Conservation (phyloP, 1,284 basidiomycete species). For the Pholiota adiposa region DNA sequence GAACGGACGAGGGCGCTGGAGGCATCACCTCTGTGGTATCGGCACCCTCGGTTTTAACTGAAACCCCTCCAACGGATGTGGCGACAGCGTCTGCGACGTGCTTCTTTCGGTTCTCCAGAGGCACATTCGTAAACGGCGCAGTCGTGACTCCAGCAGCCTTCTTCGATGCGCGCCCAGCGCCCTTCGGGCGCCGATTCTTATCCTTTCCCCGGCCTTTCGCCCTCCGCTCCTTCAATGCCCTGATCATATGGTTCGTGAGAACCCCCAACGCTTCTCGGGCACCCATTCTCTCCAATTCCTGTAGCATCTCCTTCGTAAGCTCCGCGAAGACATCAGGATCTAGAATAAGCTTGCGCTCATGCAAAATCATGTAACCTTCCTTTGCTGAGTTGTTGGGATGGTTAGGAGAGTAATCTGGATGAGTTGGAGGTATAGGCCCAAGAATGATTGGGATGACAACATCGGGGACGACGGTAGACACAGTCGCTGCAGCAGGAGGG, state of each 20-base stretch:
- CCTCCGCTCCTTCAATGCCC: conserved; percentile 82
- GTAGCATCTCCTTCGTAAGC: conserved; percentile 74
- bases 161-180: conserved; percentile 24
- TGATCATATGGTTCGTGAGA: conserved; percentile 84
- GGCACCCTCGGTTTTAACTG: not conserved
- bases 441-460: conserved; percentile 50
- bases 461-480: conserved; percentile 37
- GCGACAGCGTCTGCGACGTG: conserved; percentile 13
- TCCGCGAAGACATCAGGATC: conserved; percentile 86
- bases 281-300: conserved; percentile 79
- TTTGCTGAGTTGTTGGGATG: conserved; percentile 60
- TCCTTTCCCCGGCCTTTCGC: conserved; percentile 53
- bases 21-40: conserved; percentile 13
- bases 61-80: conserved; percentile 4
- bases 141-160: conserved; percentile 18
- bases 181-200: conserved; percentile 35
- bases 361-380: conserved; percentile 74
- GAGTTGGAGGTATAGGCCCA: conserved; percentile 47
- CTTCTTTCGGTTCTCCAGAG: conserved; percentile 29
- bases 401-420: conserved; percentile 48
- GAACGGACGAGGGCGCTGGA: conserved; percentile 11
- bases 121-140: conserved; percentile 36
- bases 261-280: conserved; percentile 84
- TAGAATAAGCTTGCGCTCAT: conserved; percentile 83
- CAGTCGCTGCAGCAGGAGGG: conserved; percentile 9